Evolutionary conservation across 164 flowering plant species (phyloP), one percentile per base, ranked within the genome.

Genomic region (Magnolia officinalis): DNA sequence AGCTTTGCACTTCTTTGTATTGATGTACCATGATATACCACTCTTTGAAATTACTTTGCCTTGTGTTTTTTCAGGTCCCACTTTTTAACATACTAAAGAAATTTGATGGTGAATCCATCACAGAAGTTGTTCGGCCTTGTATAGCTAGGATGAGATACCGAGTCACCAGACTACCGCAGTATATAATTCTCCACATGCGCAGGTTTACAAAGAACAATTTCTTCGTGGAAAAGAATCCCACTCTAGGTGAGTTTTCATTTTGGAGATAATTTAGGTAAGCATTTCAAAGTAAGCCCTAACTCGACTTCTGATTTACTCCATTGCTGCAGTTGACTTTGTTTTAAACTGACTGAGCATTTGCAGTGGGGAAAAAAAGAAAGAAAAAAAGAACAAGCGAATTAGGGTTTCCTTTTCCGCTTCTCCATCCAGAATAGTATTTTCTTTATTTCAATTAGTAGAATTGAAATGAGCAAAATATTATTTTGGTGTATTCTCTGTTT

Each of bases 111-210:
- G 96, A 96, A 81, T 85, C 87, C 8, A 83, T 96, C 63, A 96
- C 99, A 63, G 97, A 93, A 79, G 98, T 95, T 74, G 98, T 94
- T 74, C 92, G 98, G 67, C 99, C 98, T 81, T 89, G 82, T 70
- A 78, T 89, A 69, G 99, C 99, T 55, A 93, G 98, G 80, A 96
- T 94, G 98, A 87, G 90, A 74, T 96, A 94, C 75, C 97, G 98
- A 64, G 92, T 96, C 29, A 94, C 92, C 65, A 88, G 85, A 79
- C 80, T 94, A 78, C 99, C 99, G 18, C 91, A 83, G 73, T 96
- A 96, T 84, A 72, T 94, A 21, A 94, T 96, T 74, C 90, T 96
- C 74, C 99, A 96, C 81, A 93, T 96, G 99, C 94, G 91, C 21
- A 89, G 99, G 45, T 96, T 96, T 79, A 96, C 97, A 26, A 93